Conservation (phyloP, 768 basidiomycete species). For the Psilocybe cubensis region DNA sequence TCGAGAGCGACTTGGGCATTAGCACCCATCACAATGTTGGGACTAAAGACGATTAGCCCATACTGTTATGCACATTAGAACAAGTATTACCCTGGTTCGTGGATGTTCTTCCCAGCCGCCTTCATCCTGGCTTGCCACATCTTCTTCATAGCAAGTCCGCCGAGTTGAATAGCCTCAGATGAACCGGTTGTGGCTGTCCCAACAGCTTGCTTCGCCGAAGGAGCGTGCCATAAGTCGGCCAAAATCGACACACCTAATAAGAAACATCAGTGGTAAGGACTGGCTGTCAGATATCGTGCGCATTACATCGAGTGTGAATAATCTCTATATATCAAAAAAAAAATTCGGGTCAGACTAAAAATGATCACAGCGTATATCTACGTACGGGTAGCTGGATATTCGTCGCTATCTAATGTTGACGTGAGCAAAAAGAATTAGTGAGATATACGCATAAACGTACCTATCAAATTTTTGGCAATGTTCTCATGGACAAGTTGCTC, state of each 20-base stretch:
- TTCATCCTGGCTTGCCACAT: conserved; percentile 73
- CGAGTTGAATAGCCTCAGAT: conserved; percentile 74
- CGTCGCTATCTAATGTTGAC: conserved; percentile 39
- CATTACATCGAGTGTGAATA: conserved; percentile 55
- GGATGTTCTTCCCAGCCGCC: conserved; percentile 67
- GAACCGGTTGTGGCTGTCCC: conserved; percentile 77
- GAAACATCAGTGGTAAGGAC: neutral
- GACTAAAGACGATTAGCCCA: conserved; percentile 33
- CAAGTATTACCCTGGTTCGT: conserved; percentile 70
- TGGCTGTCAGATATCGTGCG: neutral
- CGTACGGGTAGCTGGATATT: conserved; percentile 68
- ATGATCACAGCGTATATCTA: conserved; percentile 7
- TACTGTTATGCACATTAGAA: neutral
- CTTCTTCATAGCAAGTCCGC: conserved; percentile 77
- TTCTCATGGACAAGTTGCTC: conserved; percentile 64
- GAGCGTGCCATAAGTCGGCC: conserved; percentile 73
- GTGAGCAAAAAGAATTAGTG: neutral
- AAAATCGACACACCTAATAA: conserved; percentile 48
- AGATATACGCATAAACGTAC: conserved; percentile 18
- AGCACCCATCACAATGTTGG: conserved; percentile 70
- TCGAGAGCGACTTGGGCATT: conserved; percentile 76
- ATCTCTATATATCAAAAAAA: conserved; percentile 34
- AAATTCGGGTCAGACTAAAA: neutral
- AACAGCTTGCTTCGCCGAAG: conserved; percentile 60
- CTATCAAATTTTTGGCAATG: conserved; percentile 67